Base-by-base conservation (phyloP, 2,329 filamentous ascomycete genomes). In the Aureobasidium melanogenum region DNA sequence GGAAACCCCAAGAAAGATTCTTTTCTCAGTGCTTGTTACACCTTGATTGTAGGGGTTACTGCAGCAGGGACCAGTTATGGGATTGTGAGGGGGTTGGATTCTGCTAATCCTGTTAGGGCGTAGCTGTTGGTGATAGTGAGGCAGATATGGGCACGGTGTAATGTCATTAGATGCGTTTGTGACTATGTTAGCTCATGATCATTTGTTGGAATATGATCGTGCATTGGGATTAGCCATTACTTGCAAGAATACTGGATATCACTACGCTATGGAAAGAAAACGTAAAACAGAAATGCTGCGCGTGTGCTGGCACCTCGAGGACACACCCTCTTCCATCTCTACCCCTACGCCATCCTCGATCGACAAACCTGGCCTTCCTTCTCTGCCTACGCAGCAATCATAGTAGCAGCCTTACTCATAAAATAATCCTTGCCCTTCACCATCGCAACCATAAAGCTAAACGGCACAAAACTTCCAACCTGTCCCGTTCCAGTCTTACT, bases 31-130 rank as follows among this genome's bases (percentile, higher is more conserved):
- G 46, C 46, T 10, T n/a, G 15, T n/a, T 24, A 50, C 26, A 50
- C 46, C 4, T 17, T 76, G 34, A 39, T 69, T 15, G 64, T 75
- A n/a, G 74, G 74, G 8, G 68, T 67, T 0, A 39, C 72, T n/a
- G 73, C 74, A 19, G 73, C 73, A 6, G 71, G 67, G 17, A 68
- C 69, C 6, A 72, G 70, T 26, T 75, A 74, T 65, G 73, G 71
- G 0, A 73, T 75, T 39, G 73, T 76, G 77, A 50, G 46, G 6
- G 46, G 38, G 14, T 10, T 41, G 10, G 38, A 41, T 41, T n/a
- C 38, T 41, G 38, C n/a, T 6, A 22, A 41, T 10, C 38, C 38
- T 22, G 38, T 41, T 10, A 19, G 38, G n/a, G 4, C 19, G n/a
- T 41, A 41, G 32, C 8, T 30, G n/a, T n/a, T n/a, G n/a, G n/a